These are phyloP conservation scores for Vittaforma corneae DNA, from an alignment of 371 early-diverging fungal species.

Conservation along the genomic window DNA sequence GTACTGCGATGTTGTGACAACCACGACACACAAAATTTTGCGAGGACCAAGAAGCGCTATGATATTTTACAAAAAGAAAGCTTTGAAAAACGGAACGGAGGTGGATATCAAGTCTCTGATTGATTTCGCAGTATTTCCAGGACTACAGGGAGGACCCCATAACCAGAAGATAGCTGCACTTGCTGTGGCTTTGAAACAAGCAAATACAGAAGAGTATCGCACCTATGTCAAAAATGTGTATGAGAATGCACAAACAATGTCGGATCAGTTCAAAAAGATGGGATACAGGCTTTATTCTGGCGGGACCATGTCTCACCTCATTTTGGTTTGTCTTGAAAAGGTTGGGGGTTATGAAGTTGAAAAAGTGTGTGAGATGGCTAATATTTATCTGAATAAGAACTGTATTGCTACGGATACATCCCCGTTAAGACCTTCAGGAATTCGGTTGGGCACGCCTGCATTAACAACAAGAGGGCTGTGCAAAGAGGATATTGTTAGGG, in stretches of 20 bases:
- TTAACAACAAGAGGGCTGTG: constrained; percentile 84
- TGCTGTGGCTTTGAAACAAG: constrained; percentile 87
- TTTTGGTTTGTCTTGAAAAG: constrained; percentile 17
- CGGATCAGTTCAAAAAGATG: constrained; percentile 63
- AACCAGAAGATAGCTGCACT: constrained; percentile 94
- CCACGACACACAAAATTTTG: constrained; percentile 93
- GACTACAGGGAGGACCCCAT: constrained; percentile 96
- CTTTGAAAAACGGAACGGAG: constrained; percentile 64
- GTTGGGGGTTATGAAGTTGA: constrained; percentile 17
- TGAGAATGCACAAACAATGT: constrained; percentile 74
- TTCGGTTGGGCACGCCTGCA: constrained; percentile 78
- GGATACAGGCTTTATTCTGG: constrained; percentile 70
- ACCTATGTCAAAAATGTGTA: constrained; percentile 77
- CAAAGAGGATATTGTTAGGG: constrained; percentile 70
- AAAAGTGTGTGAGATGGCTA: constrained; percentile 79
- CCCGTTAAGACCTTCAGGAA: constrained; percentile 82
- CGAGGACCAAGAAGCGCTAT: constrained; percentile 94
- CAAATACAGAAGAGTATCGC: constrained; percentile 69
- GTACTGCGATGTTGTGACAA: constrained; percentile 89
- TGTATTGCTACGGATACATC: constrained; percentile 86
- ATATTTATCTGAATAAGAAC: constrained; percentile 93
- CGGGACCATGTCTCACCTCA: constrained; percentile 70
- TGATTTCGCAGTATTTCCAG: constrained; percentile 92
- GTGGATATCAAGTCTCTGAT: constrained; percentile 79
- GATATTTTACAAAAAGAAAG: constrained; percentile 78